Evolutionary conservation across 495 filamentous ascomycete species (phyloP).

Genomic region (Hyaloscypha bicolor): DNA sequence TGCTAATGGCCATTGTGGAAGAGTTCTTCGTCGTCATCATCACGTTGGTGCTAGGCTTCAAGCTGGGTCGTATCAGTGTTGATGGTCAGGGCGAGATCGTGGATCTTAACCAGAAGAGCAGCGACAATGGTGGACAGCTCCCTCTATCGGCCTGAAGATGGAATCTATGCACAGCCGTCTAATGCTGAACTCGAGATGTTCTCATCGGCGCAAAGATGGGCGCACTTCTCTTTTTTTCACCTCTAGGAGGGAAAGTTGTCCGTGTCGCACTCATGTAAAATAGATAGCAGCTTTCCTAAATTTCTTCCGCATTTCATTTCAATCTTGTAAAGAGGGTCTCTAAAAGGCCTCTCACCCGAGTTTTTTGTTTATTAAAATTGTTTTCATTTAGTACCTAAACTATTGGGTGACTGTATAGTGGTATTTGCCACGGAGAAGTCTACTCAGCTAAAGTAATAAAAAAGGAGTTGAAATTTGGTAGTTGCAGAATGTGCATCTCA

Average conservation of each 20-base stretch:
- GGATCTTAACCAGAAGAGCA: conserved; percentile 9
- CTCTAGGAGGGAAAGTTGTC: not conserved
- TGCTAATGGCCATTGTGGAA: conserved; percentile 32
- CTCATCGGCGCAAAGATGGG: conserved; percentile 1
- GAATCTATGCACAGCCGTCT: not conserved
- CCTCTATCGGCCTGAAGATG: not conserved
- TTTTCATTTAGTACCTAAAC: not conserved
- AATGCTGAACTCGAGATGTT: conserved; percentile 4
- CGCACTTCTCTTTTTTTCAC: conserved; percentile 1
- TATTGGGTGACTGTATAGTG: not conserved
- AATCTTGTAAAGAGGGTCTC: too few relatives aligned
- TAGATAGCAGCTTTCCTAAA: conserved; percentile 14
- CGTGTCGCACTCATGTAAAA: conserved; percentile 2
- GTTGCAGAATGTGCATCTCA: not conserved
- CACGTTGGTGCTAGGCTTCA: conserved; percentile 10
- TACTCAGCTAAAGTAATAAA: not conserved
- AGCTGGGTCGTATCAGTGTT: conserved; percentile 4
- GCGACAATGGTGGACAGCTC: conserved; percentile 3
- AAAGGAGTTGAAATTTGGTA: not conserved
- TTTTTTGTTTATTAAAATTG: too few relatives aligned
- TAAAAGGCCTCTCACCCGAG: too few relatives aligned
- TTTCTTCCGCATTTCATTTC: conserved; percentile 9
- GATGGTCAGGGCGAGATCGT: not conserved
- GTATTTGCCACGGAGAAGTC: not conserved
- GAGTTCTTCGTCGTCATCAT: conserved; percentile 33